These are phyloP conservation scores for Lentinula novae-zelandiae DNA, from an alignment of 1,284 basidiomycete species.

Conservation along the genomic window DNA sequence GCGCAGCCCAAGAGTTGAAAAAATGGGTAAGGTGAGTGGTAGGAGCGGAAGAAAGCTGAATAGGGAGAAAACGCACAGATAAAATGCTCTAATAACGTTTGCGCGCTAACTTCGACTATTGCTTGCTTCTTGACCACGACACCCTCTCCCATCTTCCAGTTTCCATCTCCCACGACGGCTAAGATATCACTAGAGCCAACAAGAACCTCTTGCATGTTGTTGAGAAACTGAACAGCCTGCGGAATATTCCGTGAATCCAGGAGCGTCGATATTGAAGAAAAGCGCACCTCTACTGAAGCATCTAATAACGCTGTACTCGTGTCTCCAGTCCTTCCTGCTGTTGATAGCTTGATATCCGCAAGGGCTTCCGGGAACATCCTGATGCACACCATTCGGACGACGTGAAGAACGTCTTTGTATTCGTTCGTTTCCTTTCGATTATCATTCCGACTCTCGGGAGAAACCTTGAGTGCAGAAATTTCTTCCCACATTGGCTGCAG, in stretches of 20 bases:
- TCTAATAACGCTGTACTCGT: conserved; percentile 57
- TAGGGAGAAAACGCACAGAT: conserved; percentile 46
- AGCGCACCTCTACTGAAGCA: conserved; percentile 51
- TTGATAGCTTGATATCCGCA: conserved; percentile 67
- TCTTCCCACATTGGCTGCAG: conserved; percentile 65
- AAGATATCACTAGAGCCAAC: conserved; percentile 62
- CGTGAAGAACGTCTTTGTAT: conserved; percentile 61
- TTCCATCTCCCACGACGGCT: conserved; percentile 71
- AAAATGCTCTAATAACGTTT: conserved; percentile 67
- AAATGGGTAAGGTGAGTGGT: neutral
- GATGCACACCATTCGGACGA: conserved; percentile 62
- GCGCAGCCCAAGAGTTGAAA: too few relatives aligned
- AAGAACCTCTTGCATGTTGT: conserved; percentile 63
- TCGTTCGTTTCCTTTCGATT: conserved; percentile 55
- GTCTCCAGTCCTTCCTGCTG: conserved; percentile 42
- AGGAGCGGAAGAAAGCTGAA: conserved; percentile 2
- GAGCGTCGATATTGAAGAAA: neutral
- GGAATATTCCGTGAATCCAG: neutral
- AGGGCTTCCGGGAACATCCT: conserved; percentile 79
- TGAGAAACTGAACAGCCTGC: conserved; percentile 66
- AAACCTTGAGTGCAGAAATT: conserved; percentile 43
- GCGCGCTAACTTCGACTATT: conserved; percentile 50
- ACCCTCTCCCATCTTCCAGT: conserved; percentile 86
- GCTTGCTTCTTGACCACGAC: conserved; percentile 55
- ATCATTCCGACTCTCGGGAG: conserved; percentile 22